These are phyloP conservation scores for Eucalyptus sp. DNA, from an alignment of 345 rosid genomes.

Conservation along the genomic window DNA sequence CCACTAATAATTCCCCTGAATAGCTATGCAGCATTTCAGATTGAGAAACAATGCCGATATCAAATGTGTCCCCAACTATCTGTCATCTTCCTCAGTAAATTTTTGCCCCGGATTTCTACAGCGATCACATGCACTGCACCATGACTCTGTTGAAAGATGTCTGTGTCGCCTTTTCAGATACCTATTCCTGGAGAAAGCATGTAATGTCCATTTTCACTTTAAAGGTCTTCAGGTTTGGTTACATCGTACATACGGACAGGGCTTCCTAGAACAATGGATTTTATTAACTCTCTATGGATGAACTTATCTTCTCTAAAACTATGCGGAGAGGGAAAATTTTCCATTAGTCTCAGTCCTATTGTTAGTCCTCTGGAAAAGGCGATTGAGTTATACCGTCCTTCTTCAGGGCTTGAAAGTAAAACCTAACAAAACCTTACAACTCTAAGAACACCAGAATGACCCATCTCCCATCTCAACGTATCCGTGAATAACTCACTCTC, in stretches of 20 bases:
- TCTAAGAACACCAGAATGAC: background rate
- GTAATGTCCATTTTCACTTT: background rate
- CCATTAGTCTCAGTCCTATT: background rate
- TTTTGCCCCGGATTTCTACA: background rate
- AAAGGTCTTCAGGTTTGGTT: background rate
- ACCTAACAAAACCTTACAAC: background rate
- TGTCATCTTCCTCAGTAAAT: background rate
- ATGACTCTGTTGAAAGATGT: background rate
- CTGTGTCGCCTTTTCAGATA: background rate
- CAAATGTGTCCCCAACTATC: background rate
- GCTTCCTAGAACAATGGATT: background rate
- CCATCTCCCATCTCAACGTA: background rate
- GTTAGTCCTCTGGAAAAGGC: background rate
- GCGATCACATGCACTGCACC: background rate
- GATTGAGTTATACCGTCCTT: background rate
- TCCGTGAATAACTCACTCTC: background rate
- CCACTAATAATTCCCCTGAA: rapidly evolving
- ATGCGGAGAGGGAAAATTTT: background rate
- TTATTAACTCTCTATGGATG: background rate
- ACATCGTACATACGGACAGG: background rate
- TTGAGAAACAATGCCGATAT: background rate
- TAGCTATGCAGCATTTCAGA: background rate
- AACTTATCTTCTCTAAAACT: background rate
- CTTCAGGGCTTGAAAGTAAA: background rate
- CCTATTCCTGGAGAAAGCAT: background rate